Base-by-base conservation (phyloP, 1,139 yeast genomes). In the Magnusiomyces paraingens region DNA sequence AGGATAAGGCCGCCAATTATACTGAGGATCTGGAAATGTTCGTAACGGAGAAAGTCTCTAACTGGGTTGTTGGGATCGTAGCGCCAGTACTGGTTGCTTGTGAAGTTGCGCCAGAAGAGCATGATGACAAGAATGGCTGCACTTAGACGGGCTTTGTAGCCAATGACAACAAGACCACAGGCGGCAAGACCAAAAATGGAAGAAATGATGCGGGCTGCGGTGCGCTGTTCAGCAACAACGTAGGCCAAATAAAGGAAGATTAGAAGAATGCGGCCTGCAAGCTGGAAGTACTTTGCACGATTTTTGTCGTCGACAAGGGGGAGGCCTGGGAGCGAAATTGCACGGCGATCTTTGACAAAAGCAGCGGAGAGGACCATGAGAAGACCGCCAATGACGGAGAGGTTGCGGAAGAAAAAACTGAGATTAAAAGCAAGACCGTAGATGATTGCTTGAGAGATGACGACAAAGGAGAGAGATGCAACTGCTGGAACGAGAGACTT, bases 1-100 rank as follows among this genome's bases (percentile, higher is more conserved):
- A 93, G 76, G 59, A 93, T 74, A 61, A 93, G 80, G 1, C 98
- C 99, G 53, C 99, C 99, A 56, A 93, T 93, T 69, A 93, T 93
- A 57, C 95, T 86, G 66, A 93, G 78, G 47, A 96, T 89, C 73
- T 93, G 99, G 79, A 88, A 93, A 70, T 88, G 89, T 70, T 90
- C 98, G 70, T 91, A 93, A 69, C 89, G 87, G 69, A 90, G 75
- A 71, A 84, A 88, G 72, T 93, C 99, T 66, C 97, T 83, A 71
- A 85, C 82, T 36, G 94, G 82, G 65, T 86, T 89, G 58, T 78
- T 79, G 52, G 82, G 70, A 49, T 80, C 78, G 67, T 82, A 84
- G 55, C 81, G 75, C 99, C 99, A 93, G 76, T 90, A 93, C 65
- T 90, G 91, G 74, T 93, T 93, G 59, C 85, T 82, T 51, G 85